A percentile compares a stretch with the other conserved stretches of the same genome.
Conservation (phyloP, 345 rosid species). For the Sonneratia caseolaris region DNA sequence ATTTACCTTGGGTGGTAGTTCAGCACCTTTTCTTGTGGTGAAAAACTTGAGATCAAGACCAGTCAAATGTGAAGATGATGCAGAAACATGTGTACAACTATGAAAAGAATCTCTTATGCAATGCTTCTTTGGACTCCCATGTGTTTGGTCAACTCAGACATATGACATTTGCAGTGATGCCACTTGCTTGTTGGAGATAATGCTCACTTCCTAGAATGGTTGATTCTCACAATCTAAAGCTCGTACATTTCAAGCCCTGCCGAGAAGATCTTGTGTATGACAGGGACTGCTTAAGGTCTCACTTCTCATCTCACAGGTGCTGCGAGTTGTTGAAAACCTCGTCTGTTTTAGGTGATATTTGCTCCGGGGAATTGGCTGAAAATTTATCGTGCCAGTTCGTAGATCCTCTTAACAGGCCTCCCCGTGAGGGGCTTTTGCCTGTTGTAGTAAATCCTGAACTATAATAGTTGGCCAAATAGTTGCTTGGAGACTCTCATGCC, state of each 20-base stretch:
- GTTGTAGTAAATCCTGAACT: neutral
- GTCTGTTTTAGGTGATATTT: neutral
- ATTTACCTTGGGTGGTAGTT: neutral
- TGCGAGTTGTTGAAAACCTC: neutral
- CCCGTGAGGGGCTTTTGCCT: neutral
- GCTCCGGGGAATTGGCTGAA: neutral
- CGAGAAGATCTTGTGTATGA: neutral
- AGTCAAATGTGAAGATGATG: neutral
- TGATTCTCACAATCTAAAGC: neutral
- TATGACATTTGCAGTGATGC: neutral
- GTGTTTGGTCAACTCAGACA: slow-evolving; percentile 5
- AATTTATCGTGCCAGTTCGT: neutral
- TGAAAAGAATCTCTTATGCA: neutral
- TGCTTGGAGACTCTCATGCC: neutral
- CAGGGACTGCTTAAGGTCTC: neutral
- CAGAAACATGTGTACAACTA: slow-evolving; percentile 1
- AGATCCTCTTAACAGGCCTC: neutral
- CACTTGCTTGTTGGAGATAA: slow-evolving; percentile 1
- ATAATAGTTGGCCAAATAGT: neutral
- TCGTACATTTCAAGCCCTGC: neutral
- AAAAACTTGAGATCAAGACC: neutral
- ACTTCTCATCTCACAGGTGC: neutral
- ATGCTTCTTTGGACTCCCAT: neutral
- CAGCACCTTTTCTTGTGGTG: neutral
- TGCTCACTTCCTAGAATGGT: neutral